phyloP scores from a whole-genome alignment of 495 filamentous ascomycete species.

The Xylaria scruposa region DNA sequence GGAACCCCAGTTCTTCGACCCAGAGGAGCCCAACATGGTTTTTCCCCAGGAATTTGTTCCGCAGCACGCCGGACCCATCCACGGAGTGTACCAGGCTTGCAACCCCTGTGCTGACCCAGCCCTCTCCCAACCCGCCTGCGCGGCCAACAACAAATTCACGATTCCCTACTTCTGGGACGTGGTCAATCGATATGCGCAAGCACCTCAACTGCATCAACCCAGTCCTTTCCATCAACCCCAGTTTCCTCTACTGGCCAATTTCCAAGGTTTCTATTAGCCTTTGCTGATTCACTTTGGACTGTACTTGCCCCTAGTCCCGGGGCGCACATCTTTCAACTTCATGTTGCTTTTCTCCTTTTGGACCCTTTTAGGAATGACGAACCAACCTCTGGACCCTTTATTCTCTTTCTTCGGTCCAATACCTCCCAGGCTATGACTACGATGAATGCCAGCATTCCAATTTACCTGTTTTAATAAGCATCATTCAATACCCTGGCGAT shows the following conservation, averaged over 20 bases:
- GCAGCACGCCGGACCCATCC: constrained; percentile 37
- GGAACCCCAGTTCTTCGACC: constrained; percentile 50
- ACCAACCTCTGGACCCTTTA: constrained; percentile 25
- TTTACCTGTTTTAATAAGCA: constrained; percentile 19
- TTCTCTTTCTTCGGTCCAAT: not conserved
- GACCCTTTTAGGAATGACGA: not conserved
- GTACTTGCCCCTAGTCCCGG: constrained; percentile 18
- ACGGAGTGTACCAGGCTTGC: constrained; percentile 37
- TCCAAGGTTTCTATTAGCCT: constrained; percentile 58
- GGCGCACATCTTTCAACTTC: constrained; percentile 31
- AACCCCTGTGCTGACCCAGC: constrained; percentile 39
- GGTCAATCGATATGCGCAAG: constrained; percentile 48
- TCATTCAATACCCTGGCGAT: not conserved
- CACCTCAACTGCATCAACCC: constrained; percentile 48
- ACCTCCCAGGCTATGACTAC: constrained; percentile 4
- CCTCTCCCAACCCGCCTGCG: constrained; percentile 40
- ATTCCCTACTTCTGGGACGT: constrained; percentile 54
- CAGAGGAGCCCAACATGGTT: constrained; percentile 47
- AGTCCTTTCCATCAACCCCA: constrained; percentile 58
- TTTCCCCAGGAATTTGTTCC: constrained; percentile 52
- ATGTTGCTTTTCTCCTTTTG: constrained; percentile 35
- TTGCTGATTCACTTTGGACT: constrained; percentile 21
- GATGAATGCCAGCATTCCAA: constrained; percentile 17
- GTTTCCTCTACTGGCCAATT: constrained; percentile 51
- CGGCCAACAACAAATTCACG: constrained; percentile 51